A percentile compares a stretch with the other conserved stretches of the same genome.
phyloP scores from a whole-genome alignment of 345 rosid genomes.

The Eucalyptus globulus region DNA sequence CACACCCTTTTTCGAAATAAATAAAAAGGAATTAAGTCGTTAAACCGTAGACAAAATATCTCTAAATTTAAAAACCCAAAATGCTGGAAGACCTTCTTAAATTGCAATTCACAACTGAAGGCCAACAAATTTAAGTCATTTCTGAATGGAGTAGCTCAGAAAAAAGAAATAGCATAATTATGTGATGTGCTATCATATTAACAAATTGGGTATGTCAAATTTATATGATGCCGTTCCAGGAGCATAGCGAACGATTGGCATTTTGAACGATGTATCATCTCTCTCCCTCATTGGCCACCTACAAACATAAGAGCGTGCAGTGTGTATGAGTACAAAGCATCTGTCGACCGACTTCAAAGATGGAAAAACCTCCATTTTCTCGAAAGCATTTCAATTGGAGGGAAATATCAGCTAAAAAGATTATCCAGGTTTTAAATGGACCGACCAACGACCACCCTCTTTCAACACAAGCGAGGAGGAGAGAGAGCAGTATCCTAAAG shows the following conservation, averaged over 20 bases:
- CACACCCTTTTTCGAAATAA: not conserved
- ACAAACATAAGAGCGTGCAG: not conserved
- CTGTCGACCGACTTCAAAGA: not conserved
- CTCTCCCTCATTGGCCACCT: accelerated
- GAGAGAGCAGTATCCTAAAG: not conserved
- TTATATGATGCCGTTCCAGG: accelerated
- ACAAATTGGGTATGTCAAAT: accelerated
- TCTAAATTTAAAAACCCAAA: accelerated
- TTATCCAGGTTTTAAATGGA: not conserved
- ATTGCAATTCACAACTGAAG: accelerated
- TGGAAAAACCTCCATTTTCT: not conserved
- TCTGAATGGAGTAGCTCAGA: accelerated
- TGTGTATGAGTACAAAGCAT: not conserved
- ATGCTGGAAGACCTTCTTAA: accelerated
- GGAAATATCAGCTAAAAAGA: not conserved
- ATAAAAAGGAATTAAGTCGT: not conserved
- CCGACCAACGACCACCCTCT: not conserved
- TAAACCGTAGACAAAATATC: accelerated
- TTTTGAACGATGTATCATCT: not conserved
- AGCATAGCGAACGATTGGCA: accelerated
- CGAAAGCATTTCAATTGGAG: not conserved
- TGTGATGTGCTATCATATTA: not conserved
- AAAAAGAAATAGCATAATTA: not conserved
- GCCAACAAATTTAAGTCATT: not conserved
- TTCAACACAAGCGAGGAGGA: not conserved